Evolutionary conservation across 176 grass and related monocot genomes (phyloP).

Genomic region (Eleusine indica): DNA sequence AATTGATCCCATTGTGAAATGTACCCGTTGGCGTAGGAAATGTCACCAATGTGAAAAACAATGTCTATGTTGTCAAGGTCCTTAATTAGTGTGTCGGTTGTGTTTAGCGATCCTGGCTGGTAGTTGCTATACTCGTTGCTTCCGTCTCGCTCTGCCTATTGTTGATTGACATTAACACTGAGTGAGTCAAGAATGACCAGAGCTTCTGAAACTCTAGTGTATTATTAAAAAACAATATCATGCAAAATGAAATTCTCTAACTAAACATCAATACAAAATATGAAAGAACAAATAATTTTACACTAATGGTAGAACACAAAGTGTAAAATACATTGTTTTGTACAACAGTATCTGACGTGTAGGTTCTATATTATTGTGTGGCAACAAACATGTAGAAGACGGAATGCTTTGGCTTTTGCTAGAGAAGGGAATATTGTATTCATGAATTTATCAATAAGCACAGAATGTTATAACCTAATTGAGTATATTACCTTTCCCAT

Average conservation of each 20-base stretch:
- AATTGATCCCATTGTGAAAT: constrained; percentile 98
- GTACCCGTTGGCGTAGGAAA: constrained; percentile 87
- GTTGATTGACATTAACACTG: not conserved
- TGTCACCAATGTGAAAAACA: constrained; percentile 84
- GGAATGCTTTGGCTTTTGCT: too few relatives aligned
- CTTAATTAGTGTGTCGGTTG: constrained; percentile 77
- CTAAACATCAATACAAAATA: too few relatives aligned
- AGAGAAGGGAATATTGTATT: not conserved
- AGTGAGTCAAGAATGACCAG: not conserved
- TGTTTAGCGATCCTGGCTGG: constrained; percentile 83
- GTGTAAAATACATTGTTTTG: not conserved
- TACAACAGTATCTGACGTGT: too few relatives aligned
- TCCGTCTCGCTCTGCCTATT: constrained; percentile 83
- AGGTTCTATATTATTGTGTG: too few relatives aligned
- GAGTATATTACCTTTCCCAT: constrained; percentile 80
- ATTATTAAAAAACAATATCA: not conserved
- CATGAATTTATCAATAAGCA: not conserved
- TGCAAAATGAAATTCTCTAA: too few relatives aligned
- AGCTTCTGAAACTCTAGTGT: not conserved
- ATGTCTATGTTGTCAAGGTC: constrained; percentile 89
- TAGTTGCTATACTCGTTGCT: constrained; percentile 85
- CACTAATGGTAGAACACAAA: not conserved
- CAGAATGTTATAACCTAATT: not conserved
- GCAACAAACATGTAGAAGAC: too few relatives aligned
- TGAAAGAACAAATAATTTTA: too few relatives aligned